Evolutionary conservation across 1,284 basidiomycete species (phyloP), one percentile per base, ranked within the genome.

Genomic region (Ustilago shanxiensis): DNA sequence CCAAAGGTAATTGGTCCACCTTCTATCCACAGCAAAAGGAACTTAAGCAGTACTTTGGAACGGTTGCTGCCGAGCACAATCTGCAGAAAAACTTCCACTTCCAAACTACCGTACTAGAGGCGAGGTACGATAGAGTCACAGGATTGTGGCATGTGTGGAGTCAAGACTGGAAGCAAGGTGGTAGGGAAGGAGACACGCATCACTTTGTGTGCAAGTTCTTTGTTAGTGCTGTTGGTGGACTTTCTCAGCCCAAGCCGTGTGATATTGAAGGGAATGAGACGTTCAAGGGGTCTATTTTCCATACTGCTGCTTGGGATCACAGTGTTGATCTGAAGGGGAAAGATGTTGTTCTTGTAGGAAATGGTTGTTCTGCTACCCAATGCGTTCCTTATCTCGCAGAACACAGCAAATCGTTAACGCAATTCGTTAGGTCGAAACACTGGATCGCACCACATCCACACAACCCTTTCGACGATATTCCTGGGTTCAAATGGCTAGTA

Each of bases 241-340:
- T 86, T 3, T 80, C 75, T 11, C 72, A 80, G 59, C 84, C 84
- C 24, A 86, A 85, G 55, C 37, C 63, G 3, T 83, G 81, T 56
- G 71, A 72, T 33, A 83, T 85, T 29, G 63, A 74, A 7, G 84
- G 84, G 4, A 52, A 81, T 37, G 80, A 86, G 49, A 64, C 66
- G 18, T 87, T 86, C 61, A 60, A 80, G 18, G 82, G 81, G 2
- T 59, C 81, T 7, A 66, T 80, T 59, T 87, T 87, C 73, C 86
- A 87, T 66, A 84, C 84, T 29, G 85, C 85, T 0, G 70, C 82
- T 4, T 87, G 86, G 86, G 83, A 86, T 56, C 80, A 83, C 39
- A 68, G 66, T 18, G 79, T 87, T 35, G 68, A 82, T 29, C 51
- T 86, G 37, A 77, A 76, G 45, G 79, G 79, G 58, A 87, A 87